Base-by-base conservation (phyloP, 2,329 filamentous ascomycete genomes). In the Aspergillus sp. region DNA sequence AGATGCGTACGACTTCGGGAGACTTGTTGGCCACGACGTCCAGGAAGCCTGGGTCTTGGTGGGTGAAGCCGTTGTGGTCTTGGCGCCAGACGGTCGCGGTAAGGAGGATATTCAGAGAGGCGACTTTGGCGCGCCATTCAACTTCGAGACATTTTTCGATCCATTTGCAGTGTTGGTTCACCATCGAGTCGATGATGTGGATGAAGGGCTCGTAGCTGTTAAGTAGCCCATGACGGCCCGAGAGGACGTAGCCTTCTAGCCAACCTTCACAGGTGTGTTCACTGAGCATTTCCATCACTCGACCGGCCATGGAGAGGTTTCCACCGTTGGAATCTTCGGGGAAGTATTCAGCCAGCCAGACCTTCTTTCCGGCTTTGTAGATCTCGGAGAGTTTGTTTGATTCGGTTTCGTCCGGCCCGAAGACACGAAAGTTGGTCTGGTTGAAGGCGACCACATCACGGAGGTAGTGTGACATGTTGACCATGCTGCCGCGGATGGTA, bases 111-210 rank as follows among this genome's bases (percentile, higher is more conserved):
- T 93, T 93, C 67, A 93, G 85, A 0, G 89, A 92, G 8, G 89
- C 84, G 10, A 92, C 80, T 74, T 88, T 88, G 67, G 82, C 85
- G 55, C 90, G 86, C 90, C 90, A 93, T 69, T 90, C 86, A 19
- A 92, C 87, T 70, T 92, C 90, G n/a, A 87, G 80, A 65, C 87
- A 90, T 78, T 92, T 93, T 74, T 93, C 90, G 54, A 92, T 84
- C 90, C 90, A 92, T 75, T 93, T 93, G 80, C 89, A 91, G 78
- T 93, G 90, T 79, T 91, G 90, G 74, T 91, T 92, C 62, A 93
- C 90, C 90, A 93, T 93, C 1, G 88, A 91, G 75, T 92, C 89
- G 68, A 93, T 91, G 69, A 93, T 86, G 71, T 92, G 89, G 61
- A 92, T 90, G 72, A 93, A 93, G 0, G 90, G 89, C 74, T 93